Base-by-base conservation (phyloP, 257 asterid genomes). In the Solanum medicagineum region DNA sequence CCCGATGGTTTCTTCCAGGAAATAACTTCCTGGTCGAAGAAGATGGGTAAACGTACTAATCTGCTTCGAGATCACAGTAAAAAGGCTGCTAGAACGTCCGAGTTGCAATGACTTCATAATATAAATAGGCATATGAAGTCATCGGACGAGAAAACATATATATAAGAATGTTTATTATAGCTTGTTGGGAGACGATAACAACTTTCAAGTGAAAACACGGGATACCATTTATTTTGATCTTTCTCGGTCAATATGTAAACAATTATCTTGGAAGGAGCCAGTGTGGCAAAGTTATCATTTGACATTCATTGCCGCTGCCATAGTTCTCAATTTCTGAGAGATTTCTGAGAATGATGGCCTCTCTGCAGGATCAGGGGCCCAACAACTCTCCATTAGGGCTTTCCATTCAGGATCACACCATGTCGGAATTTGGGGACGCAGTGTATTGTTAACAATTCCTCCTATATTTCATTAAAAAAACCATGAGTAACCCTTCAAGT, bases 331-430 rank as follows among this genome's bases (percentile, higher is more conserved):
- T 86, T 56, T 97, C 92, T 96, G 99, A 16, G 98, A 96, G 40
- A 96, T 93, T 87, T 96, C 98, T 0, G 98, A 92, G 88, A 96
- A 96, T 0, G 99, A 93, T 14, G 99, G 99, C 89, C 99, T 89
- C 81, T 89, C 85, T 16, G 92, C 84, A 5, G 98, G 97, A 51
- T 96, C 98, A 53, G 94, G 89, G 8, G 89, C 93, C 99, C 99
- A 96, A 83, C 92, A 90, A 84, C 94, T 93, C 87, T 94, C 99
- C 99, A 97, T 97, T 90, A 97, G 88, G 2, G 98, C 85, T 88
- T 95, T 97, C 99, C 99, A 97, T 87, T 94, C 98, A 2, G 99
- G 99, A 86, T 97, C 99, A 13, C 99, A 95, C 98, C 98, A 97
- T 20, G 96, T 91, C 0, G 99, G 99, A 60, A 91, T 93, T 88